phyloP scores from a whole-genome alignment of 2,329 filamentous ascomycete species.

The Trichoderma endophyticum region DNA sequence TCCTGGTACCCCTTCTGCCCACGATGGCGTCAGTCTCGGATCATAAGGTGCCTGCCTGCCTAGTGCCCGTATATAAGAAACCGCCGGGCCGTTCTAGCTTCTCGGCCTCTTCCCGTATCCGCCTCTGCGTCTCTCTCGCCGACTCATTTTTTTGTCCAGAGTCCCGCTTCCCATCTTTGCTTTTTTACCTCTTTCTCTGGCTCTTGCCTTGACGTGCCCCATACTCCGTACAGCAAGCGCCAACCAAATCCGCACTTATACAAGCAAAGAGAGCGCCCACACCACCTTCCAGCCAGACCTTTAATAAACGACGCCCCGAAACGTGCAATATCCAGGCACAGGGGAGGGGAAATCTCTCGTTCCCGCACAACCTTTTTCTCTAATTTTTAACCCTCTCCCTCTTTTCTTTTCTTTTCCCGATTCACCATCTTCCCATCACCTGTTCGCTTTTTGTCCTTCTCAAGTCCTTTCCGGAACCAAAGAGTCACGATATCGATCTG shows the following conservation, averaged over 20 bases:
- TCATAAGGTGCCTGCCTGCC: background rate
- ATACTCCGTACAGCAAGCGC: constrained; percentile 3
- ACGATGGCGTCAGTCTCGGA: constrained; percentile 17
- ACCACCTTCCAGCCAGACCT: constrained; percentile 10
- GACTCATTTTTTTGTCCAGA: background rate
- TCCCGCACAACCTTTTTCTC: background rate
- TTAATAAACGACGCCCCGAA: constrained; percentile 10
- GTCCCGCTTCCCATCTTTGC: background rate
- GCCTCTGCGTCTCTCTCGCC: background rate
- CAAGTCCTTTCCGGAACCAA: background rate
- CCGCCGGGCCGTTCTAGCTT: background rate
- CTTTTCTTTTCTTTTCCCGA: background rate
- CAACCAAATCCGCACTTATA: constrained; percentile 11
- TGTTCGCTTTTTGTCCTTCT: background rate
- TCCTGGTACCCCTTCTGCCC: background rate
- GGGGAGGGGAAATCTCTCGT: constrained; percentile 1
- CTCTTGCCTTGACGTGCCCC: constrained; percentile 9
- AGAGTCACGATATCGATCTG: constrained; percentile 5
- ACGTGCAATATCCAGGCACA: constrained; percentile 8
- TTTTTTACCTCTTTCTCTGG: background rate
- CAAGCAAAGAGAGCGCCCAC: constrained; percentile 6
- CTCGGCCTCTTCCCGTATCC: constrained; percentile 5
- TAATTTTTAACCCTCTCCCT: background rate
- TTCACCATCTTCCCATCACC: background rate
- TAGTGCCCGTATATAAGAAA: constrained; percentile 12